phyloP scores from a whole-genome alignment of 371 early-diverging fungal genomes.

The Rhizopus delemar region DNA sequence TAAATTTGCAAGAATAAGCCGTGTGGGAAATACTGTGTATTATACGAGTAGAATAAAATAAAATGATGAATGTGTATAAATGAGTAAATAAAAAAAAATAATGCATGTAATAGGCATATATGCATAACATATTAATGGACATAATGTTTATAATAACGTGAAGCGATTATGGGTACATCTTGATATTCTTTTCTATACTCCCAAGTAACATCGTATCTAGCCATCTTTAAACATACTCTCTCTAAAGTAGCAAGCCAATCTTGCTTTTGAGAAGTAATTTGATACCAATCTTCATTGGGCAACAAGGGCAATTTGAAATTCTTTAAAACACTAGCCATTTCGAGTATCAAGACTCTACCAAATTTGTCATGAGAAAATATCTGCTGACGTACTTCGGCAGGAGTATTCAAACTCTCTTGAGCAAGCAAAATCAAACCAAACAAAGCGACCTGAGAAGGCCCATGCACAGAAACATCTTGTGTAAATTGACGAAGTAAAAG shows the following conservation, averaged over 20 bases:
- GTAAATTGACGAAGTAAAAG: conserved; percentile 25
- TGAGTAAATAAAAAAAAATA: not conserved
- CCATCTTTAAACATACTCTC: conserved; percentile 26
- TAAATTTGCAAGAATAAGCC: conserved; percentile 46
- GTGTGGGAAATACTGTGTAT: conserved; percentile 18
- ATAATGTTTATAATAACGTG: conserved; percentile 22
- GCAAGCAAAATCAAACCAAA: conserved; percentile 32
- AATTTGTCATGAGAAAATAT: conserved; percentile 40
- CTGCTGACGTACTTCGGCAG: conserved; percentile 44
- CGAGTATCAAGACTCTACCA: conserved; percentile 39
- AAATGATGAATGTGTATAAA: not conserved
- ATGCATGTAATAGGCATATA: not conserved
- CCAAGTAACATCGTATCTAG: conserved; percentile 43
- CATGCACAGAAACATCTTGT: conserved; percentile 14
- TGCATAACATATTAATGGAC: not conserved
- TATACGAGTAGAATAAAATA: conserved; percentile 52
- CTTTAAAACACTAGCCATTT: conserved; percentile 37
- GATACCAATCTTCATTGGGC: conserved; percentile 5
- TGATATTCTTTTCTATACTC: conserved; percentile 45
- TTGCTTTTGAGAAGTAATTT: not conserved
- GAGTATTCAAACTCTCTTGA: conserved; percentile 32
- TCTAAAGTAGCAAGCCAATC: conserved; percentile 31
- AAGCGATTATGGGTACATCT: conserved; percentile 34
- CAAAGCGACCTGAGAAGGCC: conserved; percentile 20
- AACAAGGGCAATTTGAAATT: conserved; percentile 24